These are phyloP conservation scores for Bisporella sp. DNA, from an alignment of 2,329 filamentous ascomycete genomes.

Conservation along the genomic window DNA sequence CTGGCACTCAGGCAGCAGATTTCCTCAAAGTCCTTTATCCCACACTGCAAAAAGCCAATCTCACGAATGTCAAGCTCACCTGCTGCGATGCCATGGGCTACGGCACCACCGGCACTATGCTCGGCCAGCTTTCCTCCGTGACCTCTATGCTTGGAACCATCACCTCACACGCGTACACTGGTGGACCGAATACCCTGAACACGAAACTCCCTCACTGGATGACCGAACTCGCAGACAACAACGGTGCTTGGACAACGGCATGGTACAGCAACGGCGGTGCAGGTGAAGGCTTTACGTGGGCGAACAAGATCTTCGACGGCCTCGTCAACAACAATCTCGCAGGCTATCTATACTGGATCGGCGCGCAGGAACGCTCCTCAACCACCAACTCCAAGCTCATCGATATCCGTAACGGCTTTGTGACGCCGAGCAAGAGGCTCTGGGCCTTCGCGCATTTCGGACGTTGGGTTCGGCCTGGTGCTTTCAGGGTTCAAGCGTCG, in stretches of 20 bases:
- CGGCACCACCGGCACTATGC: slow-evolving; percentile 29
- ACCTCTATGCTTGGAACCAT: slow-evolving; percentile 32
- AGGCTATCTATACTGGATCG: slow-evolving; percentile 50
- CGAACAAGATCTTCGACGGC: slow-evolving; percentile 44
- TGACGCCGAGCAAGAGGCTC: slow-evolving; percentile 8
- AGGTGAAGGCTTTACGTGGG: slow-evolving; percentile 49
- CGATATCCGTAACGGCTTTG: slow-evolving; percentile 1
- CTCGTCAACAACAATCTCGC: slow-evolving; percentile 40
- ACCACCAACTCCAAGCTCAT: slow-evolving; percentile 30
- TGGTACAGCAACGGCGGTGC: slow-evolving; percentile 41
- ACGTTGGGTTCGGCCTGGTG: slow-evolving; percentile 9
- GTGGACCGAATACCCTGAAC: slow-evolving; percentile 33
- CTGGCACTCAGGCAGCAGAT: slow-evolving; percentile 39
- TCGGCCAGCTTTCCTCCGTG: slow-evolving; percentile 30
- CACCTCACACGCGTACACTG: slow-evolving; percentile 35
- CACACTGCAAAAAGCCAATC: slow-evolving; percentile 28
- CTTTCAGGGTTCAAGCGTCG: not conserved
- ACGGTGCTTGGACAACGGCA: slow-evolving; percentile 34
- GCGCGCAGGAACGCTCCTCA: slow-evolving; percentile 14
- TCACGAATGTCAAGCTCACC: slow-evolving; percentile 31
- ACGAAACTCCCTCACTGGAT: slow-evolving; percentile 41
- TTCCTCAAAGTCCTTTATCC: slow-evolving; percentile 40
- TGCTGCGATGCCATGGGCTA: slow-evolving; percentile 40
- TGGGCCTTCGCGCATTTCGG: slow-evolving; percentile 14
- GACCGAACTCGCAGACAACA: slow-evolving; percentile 42